A percentile compares a stretch with the other conserved stretches of the same genome.
These are phyloP conservation scores for Paxillus rubicundulus DNA, from an alignment of 768 basidiomycete species.

Conservation along the genomic window DNA sequence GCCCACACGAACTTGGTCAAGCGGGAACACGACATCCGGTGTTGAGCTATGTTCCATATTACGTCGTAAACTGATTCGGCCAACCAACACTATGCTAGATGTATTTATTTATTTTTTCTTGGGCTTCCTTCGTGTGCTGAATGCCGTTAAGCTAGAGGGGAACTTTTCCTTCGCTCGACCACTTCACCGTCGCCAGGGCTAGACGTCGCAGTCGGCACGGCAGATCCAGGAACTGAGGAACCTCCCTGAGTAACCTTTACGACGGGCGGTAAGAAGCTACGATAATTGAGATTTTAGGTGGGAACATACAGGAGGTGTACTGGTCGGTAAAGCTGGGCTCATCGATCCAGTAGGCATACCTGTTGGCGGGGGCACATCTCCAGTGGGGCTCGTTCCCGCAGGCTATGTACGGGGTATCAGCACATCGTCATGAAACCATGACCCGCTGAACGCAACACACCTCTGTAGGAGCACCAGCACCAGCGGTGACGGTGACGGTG, in stretches of 20 bases:
- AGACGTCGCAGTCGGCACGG: neutral
- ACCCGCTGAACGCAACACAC: neutral
- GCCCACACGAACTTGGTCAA: too few relatives aligned
- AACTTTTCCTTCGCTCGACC: neutral
- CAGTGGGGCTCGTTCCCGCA: neutral
- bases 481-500: slow-evolving; percentile 17
- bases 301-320: neutral
- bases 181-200: neutral
- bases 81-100: neutral
- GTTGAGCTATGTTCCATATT: neutral
- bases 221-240: neutral
- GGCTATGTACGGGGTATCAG: neutral
- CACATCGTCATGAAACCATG: neutral
- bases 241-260: neutral
- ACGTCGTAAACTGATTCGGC: neutral
- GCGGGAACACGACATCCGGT: neutral
- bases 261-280: neutral
- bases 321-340: neutral
- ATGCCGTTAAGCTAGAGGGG: neutral
- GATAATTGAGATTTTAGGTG: neutral
- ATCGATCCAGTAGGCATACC: neutral
- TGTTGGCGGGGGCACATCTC: neutral
- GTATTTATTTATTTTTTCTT: neutral
- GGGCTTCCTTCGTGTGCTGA: neutral
- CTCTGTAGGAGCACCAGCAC: neutral